Evolutionary conservation across 768 basidiomycete genomes (phyloP).

Genomic region (Podaxis sp.): DNA sequence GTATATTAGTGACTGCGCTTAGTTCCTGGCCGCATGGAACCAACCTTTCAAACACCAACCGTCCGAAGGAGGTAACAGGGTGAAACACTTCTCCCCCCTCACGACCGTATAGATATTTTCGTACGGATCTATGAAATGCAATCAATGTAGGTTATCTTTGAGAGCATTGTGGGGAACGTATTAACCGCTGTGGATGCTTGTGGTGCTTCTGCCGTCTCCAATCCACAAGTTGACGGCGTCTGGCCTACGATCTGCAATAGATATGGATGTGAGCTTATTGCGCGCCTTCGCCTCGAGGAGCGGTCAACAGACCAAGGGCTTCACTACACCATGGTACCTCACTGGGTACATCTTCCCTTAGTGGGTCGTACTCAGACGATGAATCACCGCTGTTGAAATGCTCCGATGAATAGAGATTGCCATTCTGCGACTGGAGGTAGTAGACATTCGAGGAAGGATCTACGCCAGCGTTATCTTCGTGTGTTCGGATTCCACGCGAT

Average conservation of each 20-base stretch:
- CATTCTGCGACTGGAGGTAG: slow-evolving; percentile 92
- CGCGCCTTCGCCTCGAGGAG: neutral
- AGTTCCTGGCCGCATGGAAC: slow-evolving; percentile 14
- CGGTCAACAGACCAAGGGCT: slow-evolving; percentile 63
- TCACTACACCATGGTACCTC: slow-evolving; percentile 76
- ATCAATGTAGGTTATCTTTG: neutral
- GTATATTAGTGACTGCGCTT: slow-evolving; percentile 11
- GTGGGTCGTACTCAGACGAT: slow-evolving; percentile 58
- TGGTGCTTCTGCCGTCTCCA: slow-evolving; percentile 72
- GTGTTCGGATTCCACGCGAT: neutral
- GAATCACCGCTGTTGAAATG: slow-evolving; percentile 23
- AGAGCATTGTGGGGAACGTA: neutral
- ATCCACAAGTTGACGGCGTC: slow-evolving; percentile 97
- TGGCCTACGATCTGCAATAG: slow-evolving; percentile 51
- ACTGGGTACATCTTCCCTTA: slow-evolving; percentile 65
- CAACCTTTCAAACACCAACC: slow-evolving; percentile 79
- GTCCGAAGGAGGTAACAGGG: slow-evolving; percentile 86
- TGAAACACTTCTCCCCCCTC: slow-evolving; percentile 83
- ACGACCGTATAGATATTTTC: slow-evolving; percentile 93
- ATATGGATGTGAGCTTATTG: neutral
- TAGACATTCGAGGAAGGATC: slow-evolving; percentile 36
- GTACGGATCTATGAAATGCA: slow-evolving; percentile 64
- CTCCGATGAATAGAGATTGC: slow-evolving; percentile 69
- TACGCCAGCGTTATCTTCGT: neutral
- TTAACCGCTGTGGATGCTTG: slow-evolving; percentile 85